A percentile compares a stretch with the other conserved stretches of the same genome.
Conservation (phyloP, 805 yeast species). For the Clavispora vitiphila region DNA sequence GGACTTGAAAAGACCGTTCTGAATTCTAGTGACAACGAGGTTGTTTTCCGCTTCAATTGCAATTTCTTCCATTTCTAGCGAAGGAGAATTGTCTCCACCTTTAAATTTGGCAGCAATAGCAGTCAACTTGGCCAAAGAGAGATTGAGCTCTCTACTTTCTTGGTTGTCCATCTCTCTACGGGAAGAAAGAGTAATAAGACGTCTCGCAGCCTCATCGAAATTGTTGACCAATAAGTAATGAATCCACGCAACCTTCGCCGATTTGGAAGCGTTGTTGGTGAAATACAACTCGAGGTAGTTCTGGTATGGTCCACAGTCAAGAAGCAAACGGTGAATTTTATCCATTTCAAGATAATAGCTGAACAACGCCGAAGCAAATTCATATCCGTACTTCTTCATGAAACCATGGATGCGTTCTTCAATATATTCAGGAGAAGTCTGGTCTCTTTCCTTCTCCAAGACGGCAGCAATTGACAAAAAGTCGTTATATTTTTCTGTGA, state of each 20-base stretch:
- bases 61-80: slow-evolving; percentile 6
- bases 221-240: slow-evolving; percentile 50
- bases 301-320: slow-evolving; percentile 51
- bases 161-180: slow-evolving; percentile 33
- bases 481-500: slow-evolving; percentile 66
- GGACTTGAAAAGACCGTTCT: slow-evolving; percentile 29
- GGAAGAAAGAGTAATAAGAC: slow-evolving; percentile 40
- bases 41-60: slow-evolving; percentile 43
- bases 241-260: slow-evolving; percentile 68
- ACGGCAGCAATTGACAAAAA: slow-evolving; percentile 56
- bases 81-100: not conserved
- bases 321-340: slow-evolving; percentile 49
- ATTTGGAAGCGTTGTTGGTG: slow-evolving; percentile 31
- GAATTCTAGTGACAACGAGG: slow-evolving; percentile 46
- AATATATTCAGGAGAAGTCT: slow-evolving; percentile 14
- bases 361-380: slow-evolving; percentile 64
- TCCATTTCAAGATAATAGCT: slow-evolving; percentile 50
- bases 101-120: slow-evolving; percentile 38
- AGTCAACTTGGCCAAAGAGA: slow-evolving; percentile 69
- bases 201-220: slow-evolving; percentile 45
- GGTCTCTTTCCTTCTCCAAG: slow-evolving; percentile 29
- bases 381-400: slow-evolving; percentile 59
- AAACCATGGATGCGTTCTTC: slow-evolving; percentile 39
- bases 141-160: slow-evolving; percentile 47
- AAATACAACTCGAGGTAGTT: slow-evolving; percentile 50